Evolutionary conservation across 2,329 filamentous ascomycete species (phyloP).

Genomic region (Fusarium burgessii): DNA sequence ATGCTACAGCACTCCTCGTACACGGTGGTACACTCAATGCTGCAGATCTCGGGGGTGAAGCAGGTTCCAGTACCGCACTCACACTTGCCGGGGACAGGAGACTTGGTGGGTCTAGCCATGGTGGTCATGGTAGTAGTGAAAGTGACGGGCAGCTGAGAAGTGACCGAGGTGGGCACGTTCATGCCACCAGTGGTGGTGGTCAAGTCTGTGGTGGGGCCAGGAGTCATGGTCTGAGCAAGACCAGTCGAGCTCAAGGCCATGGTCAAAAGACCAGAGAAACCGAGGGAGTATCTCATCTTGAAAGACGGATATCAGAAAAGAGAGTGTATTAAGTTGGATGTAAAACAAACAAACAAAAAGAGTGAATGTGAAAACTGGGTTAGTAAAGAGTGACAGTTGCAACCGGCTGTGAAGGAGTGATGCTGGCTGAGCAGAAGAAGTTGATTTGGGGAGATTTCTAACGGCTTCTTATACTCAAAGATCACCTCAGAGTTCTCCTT

Average conservation of each 20-base stretch:
- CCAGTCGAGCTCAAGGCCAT: slow-evolving; percentile 26
- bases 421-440: slow-evolving; percentile 37
- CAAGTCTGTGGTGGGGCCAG: background rate
- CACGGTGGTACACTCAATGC: slow-evolving; percentile 25
- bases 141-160: background rate
- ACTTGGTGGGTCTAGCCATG: slow-evolving; percentile 12
- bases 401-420: slow-evolving; percentile 37
- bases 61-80: slow-evolving; percentile 13
- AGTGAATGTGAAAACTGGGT: slow-evolving; percentile 8
- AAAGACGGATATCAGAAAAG: background rate
- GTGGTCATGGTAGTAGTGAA: slow-evolving; percentile 24
- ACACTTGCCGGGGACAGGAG: slow-evolving; percentile 4
- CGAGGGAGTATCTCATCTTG: slow-evolving; percentile 38
- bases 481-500: background rate
- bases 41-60: slow-evolving; percentile 26
- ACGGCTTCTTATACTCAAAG: slow-evolving; percentile 31
- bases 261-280: slow-evolving; percentile 38
- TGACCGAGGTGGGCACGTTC: slow-evolving; percentile 23
- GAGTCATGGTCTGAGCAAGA: slow-evolving; percentile 11
- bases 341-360: slow-evolving; percentile 20
- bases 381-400: slow-evolving; percentile 37
- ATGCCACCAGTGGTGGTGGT: slow-evolving; percentile 6
- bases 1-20: slow-evolving; percentile 27
- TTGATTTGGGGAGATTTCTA: slow-evolving; percentile 7
- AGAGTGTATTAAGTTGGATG: slow-evolving; percentile 29